Percentiles rank a stretch among this genome's conserved stretches.
phyloP scores from a whole-genome alignment of 179 eudicot genomes.

The Carnegiea gigantea region DNA sequence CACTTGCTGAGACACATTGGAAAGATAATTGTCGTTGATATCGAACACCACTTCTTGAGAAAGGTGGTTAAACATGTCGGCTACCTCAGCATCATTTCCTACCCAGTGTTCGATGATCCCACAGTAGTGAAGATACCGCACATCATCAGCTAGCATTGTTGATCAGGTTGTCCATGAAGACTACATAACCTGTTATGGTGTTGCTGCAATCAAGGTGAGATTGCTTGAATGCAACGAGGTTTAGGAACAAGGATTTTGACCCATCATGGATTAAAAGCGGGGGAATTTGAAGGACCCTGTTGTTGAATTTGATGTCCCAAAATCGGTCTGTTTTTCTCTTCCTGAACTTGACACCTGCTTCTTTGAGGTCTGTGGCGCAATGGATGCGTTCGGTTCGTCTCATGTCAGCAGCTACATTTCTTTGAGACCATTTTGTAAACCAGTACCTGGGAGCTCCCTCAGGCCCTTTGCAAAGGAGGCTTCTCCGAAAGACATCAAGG shows the following conservation, averaged over 20 bases:
- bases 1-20: conserved; percentile 60
- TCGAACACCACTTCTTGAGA: conserved; percentile 94
- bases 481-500: conserved; percentile 69
- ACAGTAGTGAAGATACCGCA: conserved; percentile 70
- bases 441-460: conserved; percentile 51
- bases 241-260: conserved; percentile 78
- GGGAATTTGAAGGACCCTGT: conserved; percentile 67
- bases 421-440: conserved; percentile 62
- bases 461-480: conserved; percentile 57
- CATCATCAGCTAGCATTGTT: conserved; percentile 57
- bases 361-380: conserved; percentile 71
- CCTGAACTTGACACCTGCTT: conserved; percentile 72
- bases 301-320: conserved; percentile 76
- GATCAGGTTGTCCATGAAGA: conserved; percentile 88
- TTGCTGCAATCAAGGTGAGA: conserved; percentile 70
- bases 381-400: conserved; percentile 77
- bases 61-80: conserved; percentile 72
- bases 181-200: conserved; percentile 82
- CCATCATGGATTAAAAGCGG: conserved; percentile 79
- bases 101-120: conserved; percentile 95
- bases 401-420: conserved; percentile 53
- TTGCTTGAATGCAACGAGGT: conserved; percentile 84
- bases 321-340: conserved; percentile 70
- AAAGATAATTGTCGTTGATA: conserved; percentile 71
- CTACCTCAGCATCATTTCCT: conserved; percentile 80